These are phyloP conservation scores for Geotrichum restrictum DNA, from an alignment of 1,139 yeast species.

Conservation along the genomic window DNA sequence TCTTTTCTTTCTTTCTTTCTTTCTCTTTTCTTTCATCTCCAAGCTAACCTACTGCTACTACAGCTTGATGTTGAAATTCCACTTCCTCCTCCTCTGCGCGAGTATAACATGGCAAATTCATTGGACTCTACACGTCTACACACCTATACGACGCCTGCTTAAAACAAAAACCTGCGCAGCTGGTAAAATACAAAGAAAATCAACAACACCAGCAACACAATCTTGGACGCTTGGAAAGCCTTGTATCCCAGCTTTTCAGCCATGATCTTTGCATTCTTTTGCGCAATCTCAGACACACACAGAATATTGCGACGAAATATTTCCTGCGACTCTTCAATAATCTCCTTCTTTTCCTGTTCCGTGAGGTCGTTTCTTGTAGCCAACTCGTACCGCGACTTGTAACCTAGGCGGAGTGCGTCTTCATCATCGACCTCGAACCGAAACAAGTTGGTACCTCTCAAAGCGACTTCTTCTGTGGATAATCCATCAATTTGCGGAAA, in stretches of 20 bases:
- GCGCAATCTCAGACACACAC: conserved; percentile 63
- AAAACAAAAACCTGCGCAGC: conserved; percentile 14
- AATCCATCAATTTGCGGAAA: conserved; percentile 70
- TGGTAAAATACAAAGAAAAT: conserved; percentile 20
- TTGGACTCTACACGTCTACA: too few species aligned
- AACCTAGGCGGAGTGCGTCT: conserved; percentile 56
- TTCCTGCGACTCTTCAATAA: conserved; percentile 63
- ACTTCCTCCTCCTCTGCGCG: conserved; percentile 13
- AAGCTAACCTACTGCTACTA: conserved; percentile 6
- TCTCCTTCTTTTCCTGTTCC: conserved; percentile 65
- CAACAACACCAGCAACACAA: conserved; percentile 36
- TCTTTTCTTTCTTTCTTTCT: not conserved
- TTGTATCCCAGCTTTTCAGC: conserved; percentile 56
- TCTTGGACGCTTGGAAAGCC: conserved; percentile 49
- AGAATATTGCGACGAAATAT: conserved; percentile 61
- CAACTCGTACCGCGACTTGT: conserved; percentile 73
- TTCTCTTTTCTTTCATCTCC: too few species aligned
- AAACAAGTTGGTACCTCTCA: conserved; percentile 66
- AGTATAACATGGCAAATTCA: too few species aligned
- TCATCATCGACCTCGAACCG: conserved; percentile 63
- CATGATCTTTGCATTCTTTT: conserved; percentile 52
- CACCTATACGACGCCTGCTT: too few species aligned
- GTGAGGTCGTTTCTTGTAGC: conserved; percentile 64
- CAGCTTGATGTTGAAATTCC: conserved; percentile 24
- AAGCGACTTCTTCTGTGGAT: conserved; percentile 57